Conservation (phyloP, 2,329 filamentous ascomycete species). For the Pestalotiopsis sp. region DNA sequence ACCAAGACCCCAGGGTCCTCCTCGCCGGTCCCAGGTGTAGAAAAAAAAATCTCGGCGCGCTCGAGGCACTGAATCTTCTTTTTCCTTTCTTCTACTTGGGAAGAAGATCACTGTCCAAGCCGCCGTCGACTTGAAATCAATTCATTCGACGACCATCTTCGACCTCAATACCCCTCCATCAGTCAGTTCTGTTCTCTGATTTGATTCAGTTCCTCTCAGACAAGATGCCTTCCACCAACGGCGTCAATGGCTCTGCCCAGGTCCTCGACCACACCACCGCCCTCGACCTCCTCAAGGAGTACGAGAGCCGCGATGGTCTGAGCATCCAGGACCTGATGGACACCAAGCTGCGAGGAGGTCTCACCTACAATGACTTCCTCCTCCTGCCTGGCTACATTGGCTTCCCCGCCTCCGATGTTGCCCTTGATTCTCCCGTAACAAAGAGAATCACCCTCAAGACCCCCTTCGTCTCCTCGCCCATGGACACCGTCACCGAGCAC, state of each 20-base stretch:
- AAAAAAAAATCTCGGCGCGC: constrained; percentile 44
- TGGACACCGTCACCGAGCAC: constrained; percentile 99
- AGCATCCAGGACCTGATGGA: constrained; percentile 85
- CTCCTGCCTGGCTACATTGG: constrained; percentile 97
- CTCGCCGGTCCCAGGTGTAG: constrained; percentile 4
- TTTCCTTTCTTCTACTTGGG: constrained; percentile 51
- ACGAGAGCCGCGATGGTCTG: constrained; percentile 81
- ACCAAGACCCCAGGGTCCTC: constrained; percentile 4
- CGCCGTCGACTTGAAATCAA: constrained; percentile 33
- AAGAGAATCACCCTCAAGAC: constrained; percentile 96
- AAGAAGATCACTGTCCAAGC: constrained; percentile 50
- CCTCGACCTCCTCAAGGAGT: constrained; percentile 80
- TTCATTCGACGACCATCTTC: constrained; percentile 39
- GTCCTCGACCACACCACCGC: constrained; percentile 76
- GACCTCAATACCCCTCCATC: constrained; percentile 40
- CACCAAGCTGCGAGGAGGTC: constrained; percentile 86
- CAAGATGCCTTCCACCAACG: constrained; percentile 75
- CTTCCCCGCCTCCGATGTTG: constrained; percentile 89
- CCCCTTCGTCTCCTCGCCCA: constrained; percentile 94
- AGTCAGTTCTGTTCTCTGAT: constrained; percentile 33
- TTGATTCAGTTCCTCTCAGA: constrained; percentile 13
- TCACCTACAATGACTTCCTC: constrained; percentile 99
- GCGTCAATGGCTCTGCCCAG: constrained; percentile 54
- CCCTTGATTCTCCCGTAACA: constrained; percentile 88
- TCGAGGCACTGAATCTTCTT: constrained; percentile 33